phyloP scores from a whole-genome alignment of 2,329 filamentous ascomycete genomes.

The Aspergillus jensenii region DNA sequence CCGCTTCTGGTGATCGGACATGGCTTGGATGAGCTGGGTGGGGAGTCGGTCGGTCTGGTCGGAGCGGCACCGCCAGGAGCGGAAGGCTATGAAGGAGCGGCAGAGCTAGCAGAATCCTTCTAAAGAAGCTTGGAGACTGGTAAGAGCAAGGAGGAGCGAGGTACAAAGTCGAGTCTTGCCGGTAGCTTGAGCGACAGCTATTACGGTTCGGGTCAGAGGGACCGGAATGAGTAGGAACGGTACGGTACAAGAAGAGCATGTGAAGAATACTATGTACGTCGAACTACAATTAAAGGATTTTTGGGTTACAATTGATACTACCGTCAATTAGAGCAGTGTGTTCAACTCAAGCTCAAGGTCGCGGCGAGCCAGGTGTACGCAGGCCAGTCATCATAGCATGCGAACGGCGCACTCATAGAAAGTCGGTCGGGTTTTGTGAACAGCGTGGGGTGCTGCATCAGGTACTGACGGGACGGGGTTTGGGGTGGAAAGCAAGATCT shows the following conservation, averaged over 20 bases:
- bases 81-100: background rate
- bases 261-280: constrained; percentile 9
- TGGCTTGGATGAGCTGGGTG: constrained; percentile 8
- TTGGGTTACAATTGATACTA: background rate
- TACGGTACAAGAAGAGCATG: constrained; percentile 10
- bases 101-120: constrained; percentile 5
- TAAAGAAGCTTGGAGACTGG: constrained; percentile 1
- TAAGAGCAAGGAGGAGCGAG: background rate
- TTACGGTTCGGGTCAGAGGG: constrained; percentile 16
- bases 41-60: constrained; percentile 3
- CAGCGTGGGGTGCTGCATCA: background rate
- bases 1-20: constrained; percentile 23
- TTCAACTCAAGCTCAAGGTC: background rate
- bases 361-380: background rate
- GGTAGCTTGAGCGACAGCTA: background rate
- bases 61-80: constrained; percentile 1
- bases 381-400: background rate
- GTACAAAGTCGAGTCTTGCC: background rate
- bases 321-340: background rate
- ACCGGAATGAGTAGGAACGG: constrained; percentile 11
- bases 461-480: background rate
- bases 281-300: background rate
- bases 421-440: background rate
- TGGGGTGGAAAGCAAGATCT: background rate
- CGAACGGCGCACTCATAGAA: background rate